A percentile compares a stretch with the other conserved stretches of the same genome.
phyloP scores from a whole-genome alignment of 2,329 filamentous ascomycete genomes.

The Colletotrichum musicola region DNA sequence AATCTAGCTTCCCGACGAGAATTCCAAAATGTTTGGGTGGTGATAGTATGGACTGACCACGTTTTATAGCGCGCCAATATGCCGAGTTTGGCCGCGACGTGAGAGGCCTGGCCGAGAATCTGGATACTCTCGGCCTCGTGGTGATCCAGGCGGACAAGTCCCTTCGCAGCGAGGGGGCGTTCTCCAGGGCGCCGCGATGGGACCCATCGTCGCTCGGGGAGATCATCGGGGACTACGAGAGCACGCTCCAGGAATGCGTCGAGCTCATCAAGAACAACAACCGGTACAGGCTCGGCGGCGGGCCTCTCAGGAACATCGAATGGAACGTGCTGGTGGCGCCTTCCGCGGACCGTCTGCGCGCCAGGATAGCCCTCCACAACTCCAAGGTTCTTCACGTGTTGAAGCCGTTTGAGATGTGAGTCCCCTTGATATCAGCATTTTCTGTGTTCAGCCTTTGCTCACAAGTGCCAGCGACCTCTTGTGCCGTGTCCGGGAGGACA shows the following conservation, averaged over 20 bases:
- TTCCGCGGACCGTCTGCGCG: conserved; percentile 47
- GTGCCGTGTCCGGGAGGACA: conserved; percentile 43
- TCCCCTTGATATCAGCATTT: not conserved
- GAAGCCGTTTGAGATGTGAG: conserved; percentile 53
- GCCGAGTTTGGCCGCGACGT: conserved; percentile 50
- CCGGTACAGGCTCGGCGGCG: conserved; percentile 44
- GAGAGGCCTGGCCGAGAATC: conserved; percentile 46
- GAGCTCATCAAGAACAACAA: conserved; percentile 46
- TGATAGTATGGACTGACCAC: conserved; percentile 9
- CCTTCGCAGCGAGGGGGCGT: conserved; percentile 43
- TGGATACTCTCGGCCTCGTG: conserved; percentile 48
- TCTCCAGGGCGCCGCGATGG: conserved; percentile 40
- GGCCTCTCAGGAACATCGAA: conserved; percentile 49
- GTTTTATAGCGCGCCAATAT: conserved; percentile 48
- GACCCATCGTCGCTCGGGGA: conserved; percentile 41
- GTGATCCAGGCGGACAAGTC: conserved; percentile 45
- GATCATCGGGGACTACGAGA: conserved; percentile 49
- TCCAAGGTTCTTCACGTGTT: conserved; percentile 49
- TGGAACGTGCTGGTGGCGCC: conserved; percentile 53
- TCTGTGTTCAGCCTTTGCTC: not conserved
- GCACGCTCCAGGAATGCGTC: conserved; percentile 49
- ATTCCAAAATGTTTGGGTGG: not conserved
- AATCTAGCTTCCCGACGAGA: too few relatives aligned
- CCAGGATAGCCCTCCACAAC: conserved; percentile 50
- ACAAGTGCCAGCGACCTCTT: conserved; percentile 48